phyloP scores from a whole-genome alignment of 2,329 filamentous ascomycete genomes.

The Aureobasidium subglaciale region DNA sequence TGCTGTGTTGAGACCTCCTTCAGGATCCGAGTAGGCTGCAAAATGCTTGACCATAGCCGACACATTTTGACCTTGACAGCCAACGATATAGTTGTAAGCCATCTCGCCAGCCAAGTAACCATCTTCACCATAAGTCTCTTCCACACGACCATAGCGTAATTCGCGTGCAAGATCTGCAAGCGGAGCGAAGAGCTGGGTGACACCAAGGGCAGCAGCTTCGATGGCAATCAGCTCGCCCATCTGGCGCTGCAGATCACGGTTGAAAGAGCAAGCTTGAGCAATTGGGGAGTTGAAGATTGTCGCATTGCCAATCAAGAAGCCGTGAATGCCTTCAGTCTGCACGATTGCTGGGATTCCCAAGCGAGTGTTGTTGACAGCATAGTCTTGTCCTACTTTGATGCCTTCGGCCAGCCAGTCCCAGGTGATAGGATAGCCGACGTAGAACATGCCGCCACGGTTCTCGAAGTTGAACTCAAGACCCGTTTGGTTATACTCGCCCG shows the following conservation, averaged over 20 bases:
- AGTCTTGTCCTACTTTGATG: constrained; percentile 61
- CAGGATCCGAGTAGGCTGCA: constrained; percentile 59
- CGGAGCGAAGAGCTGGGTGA: constrained; percentile 67
- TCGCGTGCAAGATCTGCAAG: constrained; percentile 65
- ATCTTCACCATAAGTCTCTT: constrained; percentile 68
- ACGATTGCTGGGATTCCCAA: constrained; percentile 66
- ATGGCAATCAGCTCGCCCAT: constrained; percentile 61
- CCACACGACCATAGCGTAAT: constrained; percentile 63
- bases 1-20: constrained; percentile 65
- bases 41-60: constrained; percentile 71
- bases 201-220: constrained; percentile 59
- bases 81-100: constrained; percentile 52
- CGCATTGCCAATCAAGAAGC: constrained; percentile 62
- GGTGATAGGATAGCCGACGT: constrained; percentile 60
- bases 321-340: constrained; percentile 69
- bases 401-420: constrained; percentile 58
- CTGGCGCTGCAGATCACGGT: constrained; percentile 55
- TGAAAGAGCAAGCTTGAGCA: constrained; percentile 64
- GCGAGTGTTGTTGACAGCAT: constrained; percentile 58
- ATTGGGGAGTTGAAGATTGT: constrained; percentile 77
- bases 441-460: constrained; percentile 61
- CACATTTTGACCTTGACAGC: constrained; percentile 58
- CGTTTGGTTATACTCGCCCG: constrained; percentile 58
- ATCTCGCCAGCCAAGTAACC: constrained; percentile 62
- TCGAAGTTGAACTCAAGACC: constrained; percentile 62